These are phyloP conservation scores for Hibiscus trionum DNA, from an alignment of 345 rosid genomes.

Conservation along the genomic window DNA sequence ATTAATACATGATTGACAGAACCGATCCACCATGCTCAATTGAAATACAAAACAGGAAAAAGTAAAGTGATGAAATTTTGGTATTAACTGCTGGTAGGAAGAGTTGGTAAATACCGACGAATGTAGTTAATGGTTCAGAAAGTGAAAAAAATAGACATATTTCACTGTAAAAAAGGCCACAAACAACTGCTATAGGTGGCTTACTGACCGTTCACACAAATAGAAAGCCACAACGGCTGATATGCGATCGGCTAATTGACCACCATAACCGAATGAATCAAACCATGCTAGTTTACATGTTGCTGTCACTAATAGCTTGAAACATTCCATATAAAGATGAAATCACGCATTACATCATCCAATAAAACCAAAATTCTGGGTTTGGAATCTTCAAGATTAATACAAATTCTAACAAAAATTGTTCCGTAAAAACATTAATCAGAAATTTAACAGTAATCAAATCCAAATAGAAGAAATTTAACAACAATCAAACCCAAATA, in stretches of 20 bases:
- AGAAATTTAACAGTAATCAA: not conserved
- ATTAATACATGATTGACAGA: not conserved
- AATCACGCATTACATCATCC: not conserved
- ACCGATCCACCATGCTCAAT: not conserved
- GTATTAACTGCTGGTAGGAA: not conserved
- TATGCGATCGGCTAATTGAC: conserved; percentile 43
- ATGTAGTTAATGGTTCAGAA: conserved; percentile 29
- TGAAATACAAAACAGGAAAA: not conserved
- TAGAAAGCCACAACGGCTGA: conserved; percentile 8
- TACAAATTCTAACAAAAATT: not conserved
- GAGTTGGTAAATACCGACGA: not conserved
- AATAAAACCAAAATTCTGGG: not conserved
- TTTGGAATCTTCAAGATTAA: not conserved
- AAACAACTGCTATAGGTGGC: conserved; percentile 35
- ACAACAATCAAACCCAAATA: not conserved
- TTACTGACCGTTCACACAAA: conserved; percentile 60
- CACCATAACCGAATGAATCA: conserved; percentile 18
- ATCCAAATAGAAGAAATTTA: not conserved
- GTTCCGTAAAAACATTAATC: not conserved
- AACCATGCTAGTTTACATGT: not conserved
- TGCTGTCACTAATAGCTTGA: too few species aligned
- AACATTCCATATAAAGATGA: not conserved
- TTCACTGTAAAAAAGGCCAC: conserved; percentile 17
- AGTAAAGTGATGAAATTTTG: not conserved
- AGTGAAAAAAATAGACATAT: conserved; percentile 17